These are phyloP conservation scores for Arthrinium phaeospermum DNA, from an alignment of 2,329 filamentous ascomycete genomes.

Conservation along the genomic window DNA sequence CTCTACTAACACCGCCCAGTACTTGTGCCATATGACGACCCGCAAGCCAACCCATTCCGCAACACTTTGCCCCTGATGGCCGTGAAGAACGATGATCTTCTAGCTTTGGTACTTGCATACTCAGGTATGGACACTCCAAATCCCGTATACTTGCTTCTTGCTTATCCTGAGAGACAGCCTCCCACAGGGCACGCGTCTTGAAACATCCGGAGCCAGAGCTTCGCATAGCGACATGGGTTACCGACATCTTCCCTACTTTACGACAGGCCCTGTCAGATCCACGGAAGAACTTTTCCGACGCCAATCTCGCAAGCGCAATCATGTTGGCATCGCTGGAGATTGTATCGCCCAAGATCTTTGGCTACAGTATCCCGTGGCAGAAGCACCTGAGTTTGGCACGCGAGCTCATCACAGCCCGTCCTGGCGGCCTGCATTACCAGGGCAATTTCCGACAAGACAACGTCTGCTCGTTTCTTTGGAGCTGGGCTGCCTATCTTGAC, in stretches of 20 bases:
- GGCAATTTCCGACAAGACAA: conserved; percentile 58
- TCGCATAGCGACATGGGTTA: conserved; percentile 81
- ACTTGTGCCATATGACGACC: conserved; percentile 57
- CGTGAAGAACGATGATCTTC: conserved; percentile 70
- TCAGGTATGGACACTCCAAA: conserved; percentile 50
- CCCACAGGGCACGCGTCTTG: conserved; percentile 77
- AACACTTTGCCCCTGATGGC: conserved; percentile 65
- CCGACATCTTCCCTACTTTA: conserved; percentile 77
- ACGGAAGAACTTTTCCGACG: conserved; percentile 69
- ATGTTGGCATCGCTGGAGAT: conserved; percentile 87
- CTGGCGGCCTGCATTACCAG: conserved; percentile 52
- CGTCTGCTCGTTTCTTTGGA: conserved; percentile 75
- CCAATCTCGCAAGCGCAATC: conserved; percentile 79
- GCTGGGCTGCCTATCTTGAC: conserved; percentile 86
- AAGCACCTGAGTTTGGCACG: conserved; percentile 77
- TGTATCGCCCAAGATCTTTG: conserved; percentile 80
- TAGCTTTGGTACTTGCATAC: conserved; percentile 80
- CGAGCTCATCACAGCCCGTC: conserved; percentile 72
- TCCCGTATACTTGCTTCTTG: background rate
- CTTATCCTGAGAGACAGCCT: conserved; percentile 54
- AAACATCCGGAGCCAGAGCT: conserved; percentile 75
- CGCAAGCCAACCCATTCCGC: conserved; percentile 58
- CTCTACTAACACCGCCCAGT: conserved; percentile 41
- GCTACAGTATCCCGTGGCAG: conserved; percentile 82
- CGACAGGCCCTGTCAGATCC: conserved; percentile 68